These are phyloP conservation scores for Colletotrichum tropicicola DNA, from an alignment of 2,329 filamentous ascomycete species.

Conservation along the genomic window DNA sequence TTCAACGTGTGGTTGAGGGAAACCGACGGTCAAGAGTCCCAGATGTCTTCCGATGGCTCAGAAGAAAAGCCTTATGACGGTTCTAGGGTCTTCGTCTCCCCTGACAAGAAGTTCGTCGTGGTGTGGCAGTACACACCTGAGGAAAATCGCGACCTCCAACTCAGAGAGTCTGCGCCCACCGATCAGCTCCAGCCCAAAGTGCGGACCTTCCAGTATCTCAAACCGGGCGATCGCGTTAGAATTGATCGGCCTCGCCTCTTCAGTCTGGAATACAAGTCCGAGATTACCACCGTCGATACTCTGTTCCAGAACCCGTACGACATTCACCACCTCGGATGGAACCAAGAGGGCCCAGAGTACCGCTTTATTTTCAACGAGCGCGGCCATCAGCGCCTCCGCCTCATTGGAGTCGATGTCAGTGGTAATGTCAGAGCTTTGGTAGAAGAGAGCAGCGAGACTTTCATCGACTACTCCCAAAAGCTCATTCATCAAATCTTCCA, in stretches of 20 bases:
- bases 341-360: constrained; percentile 33
- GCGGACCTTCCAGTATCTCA: constrained; percentile 33
- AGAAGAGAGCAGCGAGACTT: constrained; percentile 37
- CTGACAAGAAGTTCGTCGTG: constrained; percentile 25
- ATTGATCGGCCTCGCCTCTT: constrained; percentile 38
- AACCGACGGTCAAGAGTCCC: background rate
- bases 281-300: constrained; percentile 33
- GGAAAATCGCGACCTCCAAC: constrained; percentile 30
- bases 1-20: background rate
- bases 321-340: constrained; percentile 36
- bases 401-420: constrained; percentile 28
- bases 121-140: constrained; percentile 36
- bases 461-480: constrained; percentile 31
- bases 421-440: constrained; percentile 33
- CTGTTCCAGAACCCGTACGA: constrained; percentile 36
- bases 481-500: background rate
- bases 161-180: constrained; percentile 37
- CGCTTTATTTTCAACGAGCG: constrained; percentile 40
- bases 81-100: constrained; percentile 29
- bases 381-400: constrained; percentile 35
- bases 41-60: background rate
- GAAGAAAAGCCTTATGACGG: background rate
- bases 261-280: constrained; percentile 28
- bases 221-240: constrained; percentile 37
- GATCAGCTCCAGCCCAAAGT: constrained; percentile 40